phyloP scores from a whole-genome alignment of 768 basidiomycete species.

The Ramaria sp. region DNA sequence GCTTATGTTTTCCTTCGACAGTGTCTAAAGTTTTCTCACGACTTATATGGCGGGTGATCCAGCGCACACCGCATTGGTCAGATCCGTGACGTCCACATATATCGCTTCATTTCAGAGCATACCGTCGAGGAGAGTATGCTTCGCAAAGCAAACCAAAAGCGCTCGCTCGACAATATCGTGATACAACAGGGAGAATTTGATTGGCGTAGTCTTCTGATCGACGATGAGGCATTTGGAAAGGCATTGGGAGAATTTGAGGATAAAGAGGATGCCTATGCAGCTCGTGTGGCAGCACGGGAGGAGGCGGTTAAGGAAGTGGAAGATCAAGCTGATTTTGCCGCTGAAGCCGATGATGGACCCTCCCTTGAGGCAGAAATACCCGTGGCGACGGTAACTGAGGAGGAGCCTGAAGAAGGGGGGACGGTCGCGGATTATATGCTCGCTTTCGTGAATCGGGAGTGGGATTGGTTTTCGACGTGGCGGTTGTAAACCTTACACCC shows the following conservation, averaged over 20 bases:
- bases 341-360: constrained; percentile 27
- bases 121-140: constrained; percentile 97
- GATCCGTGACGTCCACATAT: constrained; percentile 92
- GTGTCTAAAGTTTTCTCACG: neutral
- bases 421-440: constrained; percentile 84
- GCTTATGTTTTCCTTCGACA: neutral
- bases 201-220: constrained; percentile 69
- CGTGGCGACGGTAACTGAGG: constrained; percentile 12
- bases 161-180: constrained; percentile 79
- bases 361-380: constrained; percentile 10
- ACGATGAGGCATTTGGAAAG: constrained; percentile 43
- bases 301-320: constrained; percentile 64
- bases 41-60: too few relatives aligned
- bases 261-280: constrained; percentile 75
- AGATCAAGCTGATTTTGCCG: constrained; percentile 70
- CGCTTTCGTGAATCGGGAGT: constrained; percentile 45
- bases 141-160: constrained; percentile 96
- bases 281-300: constrained; percentile 63
- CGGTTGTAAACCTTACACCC: constrained; percentile 40
- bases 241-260: constrained; percentile 85
- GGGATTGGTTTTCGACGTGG: constrained; percentile 67
- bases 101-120: constrained; percentile 80
- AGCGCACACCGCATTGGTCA: constrained; percentile 98
- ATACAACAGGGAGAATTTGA: constrained; percentile 94
- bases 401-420: constrained; percentile 48